phyloP scores from a whole-genome alignment of 805 yeast species.

The Saturnispora galanensis region DNA sequence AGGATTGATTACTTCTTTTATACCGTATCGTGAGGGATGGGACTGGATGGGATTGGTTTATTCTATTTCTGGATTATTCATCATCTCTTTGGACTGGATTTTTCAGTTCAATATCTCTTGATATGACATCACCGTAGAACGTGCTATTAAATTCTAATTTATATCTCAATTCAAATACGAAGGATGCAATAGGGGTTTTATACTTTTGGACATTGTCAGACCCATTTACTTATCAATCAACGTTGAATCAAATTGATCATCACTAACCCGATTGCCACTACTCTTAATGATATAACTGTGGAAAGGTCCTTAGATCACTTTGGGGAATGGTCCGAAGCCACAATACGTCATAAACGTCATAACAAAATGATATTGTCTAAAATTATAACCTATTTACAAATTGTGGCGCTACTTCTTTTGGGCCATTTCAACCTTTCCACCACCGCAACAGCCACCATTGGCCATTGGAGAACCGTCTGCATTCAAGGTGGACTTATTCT shows the following conservation, averaged over 20 bases:
- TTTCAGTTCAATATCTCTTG: background rate
- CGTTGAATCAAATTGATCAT: no score
- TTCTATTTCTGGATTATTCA: slow-evolving; percentile 1
- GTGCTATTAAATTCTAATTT: no score
- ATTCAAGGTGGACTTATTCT: slow-evolving; percentile 32
- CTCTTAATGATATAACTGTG: no score
- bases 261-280: no score
- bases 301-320: no score
- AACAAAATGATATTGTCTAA: background rate
- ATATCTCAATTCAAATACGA: no score
- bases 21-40: background rate
- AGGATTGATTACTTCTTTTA: background rate
- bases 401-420: slow-evolving; percentile 12
- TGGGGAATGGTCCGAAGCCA: background rate
- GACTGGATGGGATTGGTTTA: background rate
- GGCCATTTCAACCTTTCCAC: slow-evolving; percentile 34
- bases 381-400: background rate
- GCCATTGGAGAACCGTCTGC: slow-evolving; percentile 23
- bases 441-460: slow-evolving; percentile 47
- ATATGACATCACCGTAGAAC: background rate
- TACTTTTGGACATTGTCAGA: no score
- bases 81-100: background rate
- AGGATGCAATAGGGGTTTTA: no score
- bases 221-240: no score
- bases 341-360: background rate